Percentiles rank a stretch among this genome's conserved stretches.
These are phyloP conservation scores for Salix udensis DNA, from an alignment of 345 rosid species.

Conservation along the genomic window DNA sequence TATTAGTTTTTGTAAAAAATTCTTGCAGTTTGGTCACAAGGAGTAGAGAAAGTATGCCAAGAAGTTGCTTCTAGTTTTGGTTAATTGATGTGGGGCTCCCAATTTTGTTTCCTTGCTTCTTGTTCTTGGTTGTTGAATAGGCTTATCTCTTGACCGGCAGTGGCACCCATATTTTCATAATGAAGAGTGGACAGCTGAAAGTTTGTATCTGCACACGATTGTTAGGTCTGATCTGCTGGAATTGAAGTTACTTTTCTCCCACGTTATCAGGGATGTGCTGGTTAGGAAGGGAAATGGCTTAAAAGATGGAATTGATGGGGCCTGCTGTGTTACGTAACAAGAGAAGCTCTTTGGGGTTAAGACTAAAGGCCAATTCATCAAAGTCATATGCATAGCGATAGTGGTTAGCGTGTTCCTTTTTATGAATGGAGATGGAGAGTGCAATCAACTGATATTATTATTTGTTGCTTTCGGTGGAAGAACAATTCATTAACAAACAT, in stretches of 20 bases:
- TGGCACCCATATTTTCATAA: neutral
- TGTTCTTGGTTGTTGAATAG: neutral
- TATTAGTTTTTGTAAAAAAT: neutral
- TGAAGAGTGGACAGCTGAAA: neutral
- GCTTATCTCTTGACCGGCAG: neutral
- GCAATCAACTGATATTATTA: neutral
- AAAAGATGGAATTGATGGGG: neutral
- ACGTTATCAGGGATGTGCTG: neutral
- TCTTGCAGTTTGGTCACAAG: neutral
- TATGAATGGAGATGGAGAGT: neutral
- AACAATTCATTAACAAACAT: neutral
- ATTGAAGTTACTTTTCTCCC: neutral
- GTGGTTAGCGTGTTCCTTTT: neutral
- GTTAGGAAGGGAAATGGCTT: neutral
- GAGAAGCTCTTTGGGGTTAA: neutral
- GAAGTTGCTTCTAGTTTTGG: neutral
- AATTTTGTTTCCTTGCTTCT: slow-evolving; percentile 1
- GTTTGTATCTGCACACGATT: neutral
- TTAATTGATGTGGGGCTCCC: slow-evolving; percentile 11
- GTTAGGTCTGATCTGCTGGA: neutral
- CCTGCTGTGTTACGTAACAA: neutral
- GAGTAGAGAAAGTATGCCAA: neutral
- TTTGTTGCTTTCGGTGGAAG: slow-evolving; percentile 4
- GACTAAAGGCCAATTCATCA: neutral
- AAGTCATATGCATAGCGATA: too few relatives aligned